phyloP scores from a whole-genome alignment of 2,329 filamentous ascomycete species.

The Fonsecaea erecta region DNA sequence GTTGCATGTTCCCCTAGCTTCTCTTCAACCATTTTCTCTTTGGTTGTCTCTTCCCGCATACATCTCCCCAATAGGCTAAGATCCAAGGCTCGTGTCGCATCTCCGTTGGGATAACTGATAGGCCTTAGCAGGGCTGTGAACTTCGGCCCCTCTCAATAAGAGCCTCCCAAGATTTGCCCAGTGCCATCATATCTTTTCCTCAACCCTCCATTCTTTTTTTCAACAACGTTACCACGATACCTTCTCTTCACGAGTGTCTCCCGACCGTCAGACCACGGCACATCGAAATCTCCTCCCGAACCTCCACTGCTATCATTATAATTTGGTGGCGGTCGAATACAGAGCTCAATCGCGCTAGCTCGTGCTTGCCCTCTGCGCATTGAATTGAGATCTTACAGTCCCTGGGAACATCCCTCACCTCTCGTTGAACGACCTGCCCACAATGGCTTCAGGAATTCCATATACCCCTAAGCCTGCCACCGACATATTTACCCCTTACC shows the following conservation, averaged over 20 bases:
- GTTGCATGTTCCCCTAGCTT: not conserved
- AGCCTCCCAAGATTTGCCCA: conserved; percentile 22
- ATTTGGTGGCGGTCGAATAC: conserved; percentile 14
- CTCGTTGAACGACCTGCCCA: conserved; percentile 7
- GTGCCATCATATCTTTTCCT: conserved; percentile 18
- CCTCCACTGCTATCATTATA: conserved; percentile 15
- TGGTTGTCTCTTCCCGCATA: not conserved
- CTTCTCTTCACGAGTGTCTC: not conserved
- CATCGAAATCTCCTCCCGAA: not conserved
- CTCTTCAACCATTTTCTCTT: not conserved
- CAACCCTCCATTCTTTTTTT: conserved; percentile 18
- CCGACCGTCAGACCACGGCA: not conserved
- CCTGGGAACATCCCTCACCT: not conserved
- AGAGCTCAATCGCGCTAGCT: not conserved
- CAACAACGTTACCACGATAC: not conserved
- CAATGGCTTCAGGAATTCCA: conserved; percentile 38
- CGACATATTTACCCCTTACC: conserved; percentile 59
- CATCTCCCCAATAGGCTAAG: not conserved
- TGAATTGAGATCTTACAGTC: not conserved
- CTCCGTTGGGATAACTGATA: conserved; percentile 10
- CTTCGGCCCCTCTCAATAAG: conserved; percentile 17
- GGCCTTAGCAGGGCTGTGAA: not conserved
- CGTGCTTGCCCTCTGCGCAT: not conserved
- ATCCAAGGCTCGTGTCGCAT: conserved; percentile 2
- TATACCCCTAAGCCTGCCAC: conserved; percentile 48